Base-by-base conservation (phyloP, 202 grass and related monocot species). In the Schoenoplectus tabernaemontani region DNA sequence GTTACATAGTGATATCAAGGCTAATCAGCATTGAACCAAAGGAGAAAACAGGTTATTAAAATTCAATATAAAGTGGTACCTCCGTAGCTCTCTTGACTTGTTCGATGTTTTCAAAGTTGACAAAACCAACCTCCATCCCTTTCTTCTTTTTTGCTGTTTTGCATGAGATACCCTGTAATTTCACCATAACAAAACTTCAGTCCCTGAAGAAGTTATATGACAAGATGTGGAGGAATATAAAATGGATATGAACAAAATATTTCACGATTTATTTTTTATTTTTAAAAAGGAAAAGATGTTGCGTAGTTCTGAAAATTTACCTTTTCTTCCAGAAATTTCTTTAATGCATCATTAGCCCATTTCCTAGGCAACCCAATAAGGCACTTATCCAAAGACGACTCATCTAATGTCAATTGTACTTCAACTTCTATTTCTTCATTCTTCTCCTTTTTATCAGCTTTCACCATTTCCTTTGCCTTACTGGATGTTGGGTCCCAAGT, bases 121-220 rank as follows among this genome's bases (percentile, higher is more conserved):
- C 90, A 82, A 98, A 98, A 76, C 96, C 88, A 84, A 98, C 96
- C 26, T 88, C 57, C 96, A 98, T 98, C 82, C 96, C 96, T 79
- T 86, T 95, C 78, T 95, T 98, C 76, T 98, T 98, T 86, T 92
- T 98, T 9, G 85, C 86, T 44, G 81, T 81, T 48, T 83, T 87
- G 65, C 85, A 98, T 2, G 64, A 90, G 67, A 98, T 87, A 82
- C 80, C 89, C 96, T 98, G 78, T 69, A 90, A 64, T 77, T 74
- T 15, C 47, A 50, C 70, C 20, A 84, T 13, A 41, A 36, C n/a
- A 32, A 79, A 10, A 47, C n/a, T 8, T 79, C 16, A 79, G 23
- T 54, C 33, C 24, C 3, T 33, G 3, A 20, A n/a, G 3, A 60
- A 60, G 9, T 61, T 9, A 22, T 44, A 50, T 42, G 32, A 1